Conservation (phyloP, 495 filamentous ascomycete species). For the Tuber aestivum region DNA sequence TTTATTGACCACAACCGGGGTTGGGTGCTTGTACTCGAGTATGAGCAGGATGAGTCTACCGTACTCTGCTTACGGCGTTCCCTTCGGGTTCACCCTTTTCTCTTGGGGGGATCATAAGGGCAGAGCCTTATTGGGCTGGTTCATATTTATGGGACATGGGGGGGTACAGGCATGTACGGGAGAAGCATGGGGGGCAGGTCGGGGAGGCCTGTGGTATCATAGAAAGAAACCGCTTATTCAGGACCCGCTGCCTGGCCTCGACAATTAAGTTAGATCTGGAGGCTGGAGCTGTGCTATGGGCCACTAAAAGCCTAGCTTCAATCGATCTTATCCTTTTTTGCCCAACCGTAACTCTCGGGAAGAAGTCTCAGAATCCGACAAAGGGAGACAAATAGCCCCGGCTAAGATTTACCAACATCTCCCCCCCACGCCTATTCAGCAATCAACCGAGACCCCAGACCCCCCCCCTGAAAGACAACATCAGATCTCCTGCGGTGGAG, state of each 20-base stretch:
- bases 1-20: neutral
- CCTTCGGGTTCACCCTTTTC: neutral
- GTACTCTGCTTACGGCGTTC: conserved; percentile 1
- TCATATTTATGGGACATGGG: neutral
- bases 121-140: neutral
- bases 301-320: neutral
- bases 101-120: neutral
- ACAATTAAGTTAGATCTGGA: neutral
- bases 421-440: neutral
- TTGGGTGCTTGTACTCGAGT: neutral
- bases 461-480: conserved; percentile 3
- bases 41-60: neutral
- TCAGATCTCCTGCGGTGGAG: neutral
- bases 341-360: neutral
- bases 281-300: conserved; percentile 2
- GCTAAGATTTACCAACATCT: neutral
- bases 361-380: neutral
- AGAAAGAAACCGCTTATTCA: neutral
- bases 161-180: neutral
- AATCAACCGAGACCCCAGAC: neutral
- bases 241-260: neutral
- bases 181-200: neutral
- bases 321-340: neutral
- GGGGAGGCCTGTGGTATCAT: neutral
- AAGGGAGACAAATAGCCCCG: neutral